A percentile compares a stretch with the other conserved stretches of the same genome.
Evolutionary conservation across 2,329 filamentous ascomycete species (phyloP).

Genomic region (Arthrobotrys megalospora): DNA sequence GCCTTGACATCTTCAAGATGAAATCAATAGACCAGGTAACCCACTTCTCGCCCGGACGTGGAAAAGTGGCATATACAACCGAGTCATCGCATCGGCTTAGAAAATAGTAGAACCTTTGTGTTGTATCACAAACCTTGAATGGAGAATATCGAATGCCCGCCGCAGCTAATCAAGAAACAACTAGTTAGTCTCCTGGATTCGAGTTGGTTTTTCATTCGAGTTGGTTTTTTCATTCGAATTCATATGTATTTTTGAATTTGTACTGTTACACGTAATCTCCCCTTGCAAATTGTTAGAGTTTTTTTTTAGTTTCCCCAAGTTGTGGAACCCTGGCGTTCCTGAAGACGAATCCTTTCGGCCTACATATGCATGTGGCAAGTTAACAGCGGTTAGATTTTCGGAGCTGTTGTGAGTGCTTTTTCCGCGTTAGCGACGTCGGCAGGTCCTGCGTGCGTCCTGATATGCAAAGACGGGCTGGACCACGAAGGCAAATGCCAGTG

Average conservation of each 20-base stretch:
- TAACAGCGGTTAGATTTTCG: constrained; percentile 52
- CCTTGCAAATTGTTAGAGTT: constrained; percentile 24
- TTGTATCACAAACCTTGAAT: no score
- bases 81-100: no score
- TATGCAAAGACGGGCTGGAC: constrained; percentile 20
- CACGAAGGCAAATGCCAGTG: constrained; percentile 13
- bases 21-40: no score
- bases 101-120: no score
- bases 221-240: background rate
- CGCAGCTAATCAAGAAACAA: no score
- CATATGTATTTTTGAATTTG: background rate
- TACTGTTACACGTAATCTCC: constrained; percentile 44
- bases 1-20: no score
- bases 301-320: constrained; percentile 34
- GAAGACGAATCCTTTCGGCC: constrained; percentile 55
- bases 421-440: constrained; percentile 11
- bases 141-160: no score
- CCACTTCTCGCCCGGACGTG: no score
- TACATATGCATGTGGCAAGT: constrained; percentile 29
- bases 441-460: constrained; percentile 3
- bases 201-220: no score
- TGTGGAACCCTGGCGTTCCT: constrained; percentile 46
- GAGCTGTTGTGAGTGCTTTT: constrained; percentile 18
- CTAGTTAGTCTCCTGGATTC: no score
- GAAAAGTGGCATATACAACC: no score